Conservation (phyloP, 1,284 basidiomycete species). For the Chalciporus sp. region DNA sequence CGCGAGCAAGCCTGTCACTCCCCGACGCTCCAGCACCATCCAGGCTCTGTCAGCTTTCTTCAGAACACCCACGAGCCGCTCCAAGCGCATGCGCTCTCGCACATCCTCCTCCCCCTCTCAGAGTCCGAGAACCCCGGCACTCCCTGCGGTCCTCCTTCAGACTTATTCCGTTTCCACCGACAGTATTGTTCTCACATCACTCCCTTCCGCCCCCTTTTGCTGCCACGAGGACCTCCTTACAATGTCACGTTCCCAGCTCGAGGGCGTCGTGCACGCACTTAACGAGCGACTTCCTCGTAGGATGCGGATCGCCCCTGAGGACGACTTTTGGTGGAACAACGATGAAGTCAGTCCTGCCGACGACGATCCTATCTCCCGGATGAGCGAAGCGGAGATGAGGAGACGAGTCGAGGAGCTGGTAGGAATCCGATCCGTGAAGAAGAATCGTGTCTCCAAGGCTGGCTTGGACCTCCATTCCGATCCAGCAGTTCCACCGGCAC, state of each 20-base stretch:
- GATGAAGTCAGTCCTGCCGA: not conserved
- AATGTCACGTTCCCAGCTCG: conserved; percentile 51
- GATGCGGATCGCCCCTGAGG: conserved; percentile 45
- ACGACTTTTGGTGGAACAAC: conserved; percentile 14
- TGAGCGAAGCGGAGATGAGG: conserved; percentile 45
- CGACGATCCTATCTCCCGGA: conserved; percentile 25
- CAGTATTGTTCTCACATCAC: conserved; percentile 57
- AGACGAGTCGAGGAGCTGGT: conserved; percentile 52
- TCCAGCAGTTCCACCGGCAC: conserved; percentile 24
- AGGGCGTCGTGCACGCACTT: conserved; percentile 45
- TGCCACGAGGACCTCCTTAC: conserved; percentile 62
- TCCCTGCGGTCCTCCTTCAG: conserved; percentile 47
- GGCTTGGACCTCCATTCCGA: conserved; percentile 18
- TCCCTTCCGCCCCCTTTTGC: conserved; percentile 55
- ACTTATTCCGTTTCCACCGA: conserved; percentile 51
- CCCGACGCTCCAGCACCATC: conserved; percentile 16
- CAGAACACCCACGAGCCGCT: conserved; percentile 20
- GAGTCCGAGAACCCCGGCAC: conserved; percentile 3
- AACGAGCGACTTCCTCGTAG: conserved; percentile 51
- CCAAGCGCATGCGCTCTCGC: conserved; percentile 22
- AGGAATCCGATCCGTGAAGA: conserved; percentile 43
- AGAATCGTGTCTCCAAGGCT: conserved; percentile 20
- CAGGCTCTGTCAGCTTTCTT: conserved; percentile 22
- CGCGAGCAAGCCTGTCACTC: conserved; percentile 15
- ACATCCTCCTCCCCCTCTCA: conserved; percentile 7